Percentiles rank a stretch among this genome's conserved stretches.
phyloP scores from a whole-genome alignment of 345 rosid species.

The Psidium guajava region DNA sequence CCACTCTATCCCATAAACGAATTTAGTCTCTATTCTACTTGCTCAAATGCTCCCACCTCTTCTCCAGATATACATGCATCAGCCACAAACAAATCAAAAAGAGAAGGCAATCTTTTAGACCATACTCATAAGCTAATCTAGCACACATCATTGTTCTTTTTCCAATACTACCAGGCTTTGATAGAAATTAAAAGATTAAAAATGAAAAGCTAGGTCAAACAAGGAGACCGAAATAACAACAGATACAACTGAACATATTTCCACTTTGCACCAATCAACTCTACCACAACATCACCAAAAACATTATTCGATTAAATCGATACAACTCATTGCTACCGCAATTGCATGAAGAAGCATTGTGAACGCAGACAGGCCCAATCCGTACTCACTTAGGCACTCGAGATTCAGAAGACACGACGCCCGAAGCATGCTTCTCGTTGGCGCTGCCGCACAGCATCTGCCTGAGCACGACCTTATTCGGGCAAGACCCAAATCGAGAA shows the following conservation, averaged over 20 bases:
- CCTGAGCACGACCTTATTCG: constrained; percentile 18
- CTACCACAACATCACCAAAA: neutral
- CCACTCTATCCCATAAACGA: neutral
- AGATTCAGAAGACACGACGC: neutral
- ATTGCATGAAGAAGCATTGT: neutral
- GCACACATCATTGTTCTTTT: neutral
- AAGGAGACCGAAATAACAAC: neutral
- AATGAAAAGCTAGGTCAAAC: neutral
- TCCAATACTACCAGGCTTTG: neutral
- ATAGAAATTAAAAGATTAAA: neutral
- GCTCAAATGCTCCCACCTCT: neutral
- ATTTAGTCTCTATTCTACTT: neutral
- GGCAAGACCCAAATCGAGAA: constrained; percentile 60
- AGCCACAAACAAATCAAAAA: neutral
- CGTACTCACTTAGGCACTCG: constrained; percentile 5
- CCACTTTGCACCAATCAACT: neutral
- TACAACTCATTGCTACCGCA: neutral
- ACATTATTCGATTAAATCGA: neutral
- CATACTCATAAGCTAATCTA: neutral
- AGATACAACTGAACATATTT: neutral
- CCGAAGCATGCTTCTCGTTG: constrained; percentile 3
- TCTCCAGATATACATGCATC: neutral
- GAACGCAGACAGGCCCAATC: neutral
- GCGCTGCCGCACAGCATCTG: constrained; percentile 52
- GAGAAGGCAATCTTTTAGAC: neutral